These are phyloP conservation scores for Dryadomyces quercus-mongolicae DNA, from an alignment of 2,329 filamentous ascomycete species.

Conservation along the genomic window DNA sequence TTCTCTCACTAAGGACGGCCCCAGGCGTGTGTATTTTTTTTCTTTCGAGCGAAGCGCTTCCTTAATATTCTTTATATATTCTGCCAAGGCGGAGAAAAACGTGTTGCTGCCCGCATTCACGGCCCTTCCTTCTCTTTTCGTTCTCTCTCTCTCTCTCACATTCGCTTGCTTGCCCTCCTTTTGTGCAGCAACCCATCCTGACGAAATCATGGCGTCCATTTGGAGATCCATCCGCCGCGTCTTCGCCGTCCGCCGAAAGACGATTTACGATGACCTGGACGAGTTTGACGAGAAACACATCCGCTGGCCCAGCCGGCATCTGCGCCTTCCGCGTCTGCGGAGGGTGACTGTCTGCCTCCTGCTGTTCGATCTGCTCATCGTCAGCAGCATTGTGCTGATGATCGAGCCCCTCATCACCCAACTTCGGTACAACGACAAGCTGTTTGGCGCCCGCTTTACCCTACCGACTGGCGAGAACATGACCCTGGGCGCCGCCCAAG, in stretches of 20 bases:
- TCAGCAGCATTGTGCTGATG: conserved; percentile 52
- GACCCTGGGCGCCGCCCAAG: neutral
- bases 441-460: conserved; percentile 17
- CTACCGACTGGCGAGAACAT: conserved; percentile 4
- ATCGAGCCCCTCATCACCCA: conserved; percentile 62
- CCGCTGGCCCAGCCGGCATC: neutral
- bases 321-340: conserved; percentile 8
- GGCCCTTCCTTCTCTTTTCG: too few species aligned
- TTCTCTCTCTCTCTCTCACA: neutral
- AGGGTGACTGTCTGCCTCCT: conserved; percentile 41
- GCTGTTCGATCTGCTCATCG: conserved; percentile 16
- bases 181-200: neutral
- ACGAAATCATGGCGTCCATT: neutral
- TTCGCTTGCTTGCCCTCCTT: neutral
- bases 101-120: too few species aligned
- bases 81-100: neutral
- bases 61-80: neutral
- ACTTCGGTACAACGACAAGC: conserved; percentile 34
- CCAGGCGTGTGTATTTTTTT: neutral
- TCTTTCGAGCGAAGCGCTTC: neutral
- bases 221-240: neutral
- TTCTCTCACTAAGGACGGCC: neutral
- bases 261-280: neutral
- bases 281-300: conserved; percentile 1
- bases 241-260: neutral